These are phyloP conservation scores for Phyllostachys edulis DNA, from an alignment of 176 grass and related monocot genomes.

Conservation along the genomic window DNA sequence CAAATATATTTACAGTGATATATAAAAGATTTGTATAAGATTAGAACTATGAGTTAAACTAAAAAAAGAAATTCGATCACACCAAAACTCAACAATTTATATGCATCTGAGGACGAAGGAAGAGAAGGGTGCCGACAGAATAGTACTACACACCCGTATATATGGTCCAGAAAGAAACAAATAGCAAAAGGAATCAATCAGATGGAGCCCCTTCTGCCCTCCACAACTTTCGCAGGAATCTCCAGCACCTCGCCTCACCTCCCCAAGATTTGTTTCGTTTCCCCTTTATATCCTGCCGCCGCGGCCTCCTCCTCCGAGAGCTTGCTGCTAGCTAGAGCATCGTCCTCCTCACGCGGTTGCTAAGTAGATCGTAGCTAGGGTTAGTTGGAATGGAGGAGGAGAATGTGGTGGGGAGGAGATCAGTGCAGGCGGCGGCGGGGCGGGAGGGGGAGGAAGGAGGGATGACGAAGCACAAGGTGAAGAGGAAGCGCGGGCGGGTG, in stretches of 20 bases:
- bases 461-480: background rate
- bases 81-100: too few relatives aligned
- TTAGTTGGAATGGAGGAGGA: background rate
- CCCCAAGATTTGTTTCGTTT: background rate
- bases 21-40: too few relatives aligned
- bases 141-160: too few relatives aligned
- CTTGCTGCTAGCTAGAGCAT: background rate
- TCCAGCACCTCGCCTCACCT: background rate
- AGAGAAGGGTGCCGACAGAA: too few relatives aligned
- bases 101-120: too few relatives aligned
- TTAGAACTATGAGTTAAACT: too few relatives aligned
- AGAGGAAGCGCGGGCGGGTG: conserved; percentile 22
- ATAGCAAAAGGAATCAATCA: too few relatives aligned
- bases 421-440: background rate
- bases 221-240: background rate
- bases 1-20: too few relatives aligned
- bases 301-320: background rate
- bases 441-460: background rate
- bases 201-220: background rate
- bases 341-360: background rate
- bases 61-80: too few relatives aligned
- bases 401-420: background rate
- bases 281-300: background rate
- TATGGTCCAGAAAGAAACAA: too few relatives aligned
- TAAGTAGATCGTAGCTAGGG: background rate